phyloP scores from a whole-genome alignment of 352 stramenopile genomes.

The Globisporangium spinosum region DNA sequence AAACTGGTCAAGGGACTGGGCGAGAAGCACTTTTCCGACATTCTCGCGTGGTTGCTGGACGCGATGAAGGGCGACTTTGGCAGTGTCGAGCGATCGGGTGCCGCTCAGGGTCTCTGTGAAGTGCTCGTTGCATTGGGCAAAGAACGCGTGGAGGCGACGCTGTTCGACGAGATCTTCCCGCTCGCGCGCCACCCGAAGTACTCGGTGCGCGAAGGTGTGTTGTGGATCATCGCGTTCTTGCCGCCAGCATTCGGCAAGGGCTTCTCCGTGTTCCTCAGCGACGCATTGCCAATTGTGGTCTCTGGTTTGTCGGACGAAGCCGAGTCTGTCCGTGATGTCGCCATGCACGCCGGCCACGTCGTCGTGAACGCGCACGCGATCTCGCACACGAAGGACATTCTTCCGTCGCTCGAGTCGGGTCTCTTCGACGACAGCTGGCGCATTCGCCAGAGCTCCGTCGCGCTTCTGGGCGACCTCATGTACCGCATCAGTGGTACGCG shows the following conservation, averaged over 20 bases:
- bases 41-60: slow-evolving; percentile 96
- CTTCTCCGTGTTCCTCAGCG: slow-evolving; percentile 93
- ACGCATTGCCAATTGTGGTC: slow-evolving; percentile 96
- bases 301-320: slow-evolving; percentile 97
- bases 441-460: slow-evolving; percentile 97
- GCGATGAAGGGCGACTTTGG: slow-evolving; percentile 93
- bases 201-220: slow-evolving; percentile 95
- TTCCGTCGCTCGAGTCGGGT: slow-evolving; percentile 95
- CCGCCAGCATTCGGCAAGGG: slow-evolving; percentile 91
- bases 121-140: slow-evolving; percentile 86
- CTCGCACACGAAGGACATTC: slow-evolving; percentile 95
- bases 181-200: slow-evolving; percentile 92
- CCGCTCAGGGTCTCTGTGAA: slow-evolving; percentile 97
- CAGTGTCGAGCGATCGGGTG: slow-evolving; percentile 96
- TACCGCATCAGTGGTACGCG: slow-evolving; percentile 97
- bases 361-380: slow-evolving; percentile 97
- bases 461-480: slow-evolving; percentile 94
- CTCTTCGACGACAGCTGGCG: slow-evolving; percentile 98
- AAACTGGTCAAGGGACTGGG: slow-evolving; percentile 95
- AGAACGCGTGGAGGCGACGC: slow-evolving; percentile 66
- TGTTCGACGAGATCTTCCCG: slow-evolving; percentile 94
- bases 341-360: slow-evolving; percentile 96
- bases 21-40: slow-evolving; percentile 93
- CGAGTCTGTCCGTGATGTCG: slow-evolving; percentile 97
- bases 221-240: slow-evolving; percentile 99